Percentiles rank a stretch among this genome's conserved stretches.
Evolutionary conservation across 352 stramenopile genomes (phyloP).

Genomic region (Globisporangium spinosum): DNA sequence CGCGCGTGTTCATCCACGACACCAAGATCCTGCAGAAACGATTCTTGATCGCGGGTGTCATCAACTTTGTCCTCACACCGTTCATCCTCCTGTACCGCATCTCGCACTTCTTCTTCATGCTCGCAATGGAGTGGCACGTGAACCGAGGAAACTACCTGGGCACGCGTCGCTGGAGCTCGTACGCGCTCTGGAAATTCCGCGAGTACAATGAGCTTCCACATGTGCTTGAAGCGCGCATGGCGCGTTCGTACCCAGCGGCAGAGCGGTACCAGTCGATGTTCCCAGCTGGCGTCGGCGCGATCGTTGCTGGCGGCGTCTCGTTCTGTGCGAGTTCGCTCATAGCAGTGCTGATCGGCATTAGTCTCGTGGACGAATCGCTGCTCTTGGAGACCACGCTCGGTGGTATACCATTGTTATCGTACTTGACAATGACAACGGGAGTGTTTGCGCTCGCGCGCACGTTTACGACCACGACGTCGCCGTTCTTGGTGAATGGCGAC

Average conservation of each 20-base stretch:
- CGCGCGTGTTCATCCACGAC: slow-evolving; percentile 91
- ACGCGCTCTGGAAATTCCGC: slow-evolving; percentile 90
- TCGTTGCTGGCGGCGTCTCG: slow-evolving; percentile 90
- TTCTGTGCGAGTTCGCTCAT: slow-evolving; percentile 97
- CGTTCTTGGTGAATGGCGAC: slow-evolving; percentile 70
- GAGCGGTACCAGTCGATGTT: slow-evolving; percentile 95
- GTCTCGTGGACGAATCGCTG: slow-evolving; percentile 93
- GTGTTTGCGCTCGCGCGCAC: slow-evolving; percentile 79
- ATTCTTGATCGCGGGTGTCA: slow-evolving; percentile 92
- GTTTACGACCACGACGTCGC: slow-evolving; percentile 69
- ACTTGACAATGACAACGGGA: slow-evolving; percentile 89
- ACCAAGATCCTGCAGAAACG: slow-evolving; percentile 89
- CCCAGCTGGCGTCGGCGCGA: slow-evolving; percentile 80
- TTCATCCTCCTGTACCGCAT: slow-evolving; percentile 97
- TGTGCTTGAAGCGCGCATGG: slow-evolving; percentile 92
- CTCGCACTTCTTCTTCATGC: slow-evolving; percentile 96
- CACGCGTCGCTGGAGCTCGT: slow-evolving; percentile 91
- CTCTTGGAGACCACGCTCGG: slow-evolving; percentile 94
- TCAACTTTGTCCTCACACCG: slow-evolving; percentile 94
- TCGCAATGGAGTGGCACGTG: slow-evolving; percentile 94
- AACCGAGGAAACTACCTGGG: slow-evolving; percentile 92
- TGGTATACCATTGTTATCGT: slow-evolving; percentile 95
- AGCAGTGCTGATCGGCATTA: slow-evolving; percentile 91
- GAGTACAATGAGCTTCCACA: slow-evolving; percentile 99
- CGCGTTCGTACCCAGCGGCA: slow-evolving; percentile 89